phyloP scores from a whole-genome alignment of 163 green algal genomes.

The Chloromonas sp. region DNA sequence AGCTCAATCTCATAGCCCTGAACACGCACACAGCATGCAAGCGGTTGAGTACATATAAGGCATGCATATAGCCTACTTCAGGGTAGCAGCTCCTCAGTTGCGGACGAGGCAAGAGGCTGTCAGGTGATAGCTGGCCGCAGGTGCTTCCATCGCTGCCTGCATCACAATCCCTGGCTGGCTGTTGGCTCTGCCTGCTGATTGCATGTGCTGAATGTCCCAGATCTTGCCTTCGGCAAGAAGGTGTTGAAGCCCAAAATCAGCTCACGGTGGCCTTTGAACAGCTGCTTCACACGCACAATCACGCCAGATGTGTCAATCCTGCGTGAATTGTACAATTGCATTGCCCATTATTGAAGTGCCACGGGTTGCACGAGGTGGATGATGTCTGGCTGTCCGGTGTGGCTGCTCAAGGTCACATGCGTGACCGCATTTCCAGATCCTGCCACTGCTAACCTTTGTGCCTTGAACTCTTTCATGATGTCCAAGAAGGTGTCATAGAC shows the following conservation, averaged over 20 bases:
- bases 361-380: too few species aligned
- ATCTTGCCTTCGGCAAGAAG: constrained; percentile 86
- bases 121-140: too few species aligned
- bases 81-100: not conserved
- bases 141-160: too few species aligned
- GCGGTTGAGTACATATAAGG: not conserved
- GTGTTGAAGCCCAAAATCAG: constrained; percentile 99
- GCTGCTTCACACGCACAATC: constrained; percentile 90
- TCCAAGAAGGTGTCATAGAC: constrained; percentile 95
- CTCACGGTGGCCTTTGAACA: constrained; percentile 92
- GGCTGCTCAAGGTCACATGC: too few species aligned
- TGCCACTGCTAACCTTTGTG: constrained; percentile 59
- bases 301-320: constrained; percentile 96
- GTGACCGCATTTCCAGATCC: too few species aligned
- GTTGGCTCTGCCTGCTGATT: too few species aligned
- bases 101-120: too few species aligned
- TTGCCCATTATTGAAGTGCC: too few species aligned
- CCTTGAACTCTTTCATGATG: constrained; percentile 99
- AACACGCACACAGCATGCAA: not conserved
- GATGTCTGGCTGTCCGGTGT: too few species aligned
- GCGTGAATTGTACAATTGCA: constrained; percentile 1
- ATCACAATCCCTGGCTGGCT: too few species aligned
- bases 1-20: constrained; percentile 87
- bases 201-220: not conserved
- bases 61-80: not conserved